Percentiles rank a stretch among this genome's conserved stretches.
Evolutionary conservation across 176 grass and related monocot genomes (phyloP).

Genomic region (Phragmites australis): DNA sequence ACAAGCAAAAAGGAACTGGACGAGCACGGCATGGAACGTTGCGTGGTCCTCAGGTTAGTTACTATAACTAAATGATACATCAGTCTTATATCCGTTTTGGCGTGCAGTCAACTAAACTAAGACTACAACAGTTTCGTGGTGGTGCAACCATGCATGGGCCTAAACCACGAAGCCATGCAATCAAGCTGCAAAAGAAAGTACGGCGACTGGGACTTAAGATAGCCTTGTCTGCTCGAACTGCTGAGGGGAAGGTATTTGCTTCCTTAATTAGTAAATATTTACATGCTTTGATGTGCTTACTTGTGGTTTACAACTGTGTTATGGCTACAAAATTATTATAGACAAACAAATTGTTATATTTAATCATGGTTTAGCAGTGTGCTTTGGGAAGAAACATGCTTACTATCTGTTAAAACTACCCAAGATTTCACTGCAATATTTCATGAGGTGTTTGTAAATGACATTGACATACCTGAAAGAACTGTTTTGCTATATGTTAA

Average conservation of each 20-base stretch:
- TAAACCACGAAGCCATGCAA: slow-evolving; percentile 86
- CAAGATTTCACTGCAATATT: background rate
- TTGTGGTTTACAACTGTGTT: background rate
- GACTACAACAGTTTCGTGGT: slow-evolving; percentile 66
- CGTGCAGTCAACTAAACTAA: slow-evolving; percentile 29
- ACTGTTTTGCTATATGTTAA: background rate
- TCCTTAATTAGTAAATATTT: background rate
- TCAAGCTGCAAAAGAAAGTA: slow-evolving; percentile 95
- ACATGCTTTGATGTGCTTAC: background rate
- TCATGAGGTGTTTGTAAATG: background rate
- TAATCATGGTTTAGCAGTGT: background rate
- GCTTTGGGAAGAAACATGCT: background rate
- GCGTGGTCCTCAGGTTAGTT: slow-evolving; percentile 68
- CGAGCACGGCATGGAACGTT: slow-evolving; percentile 84
- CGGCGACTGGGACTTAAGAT: slow-evolving; percentile 76
- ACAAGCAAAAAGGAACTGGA: slow-evolving; percentile 78
- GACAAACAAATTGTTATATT: background rate
- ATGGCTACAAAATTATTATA: background rate
- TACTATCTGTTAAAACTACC: slow-evolving; percentile 13
- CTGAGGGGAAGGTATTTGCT: slow-evolving; percentile 77
- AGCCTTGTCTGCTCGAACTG: slow-evolving; percentile 78
- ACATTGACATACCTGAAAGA: no score
- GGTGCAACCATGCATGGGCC: slow-evolving; percentile 89
- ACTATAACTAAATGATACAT: slow-evolving; percentile 2
- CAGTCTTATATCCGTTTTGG: slow-evolving; percentile 12